Conservation (phyloP, 2,329 filamentous ascomycete species). For the Herpomyces periplanetae region DNA sequence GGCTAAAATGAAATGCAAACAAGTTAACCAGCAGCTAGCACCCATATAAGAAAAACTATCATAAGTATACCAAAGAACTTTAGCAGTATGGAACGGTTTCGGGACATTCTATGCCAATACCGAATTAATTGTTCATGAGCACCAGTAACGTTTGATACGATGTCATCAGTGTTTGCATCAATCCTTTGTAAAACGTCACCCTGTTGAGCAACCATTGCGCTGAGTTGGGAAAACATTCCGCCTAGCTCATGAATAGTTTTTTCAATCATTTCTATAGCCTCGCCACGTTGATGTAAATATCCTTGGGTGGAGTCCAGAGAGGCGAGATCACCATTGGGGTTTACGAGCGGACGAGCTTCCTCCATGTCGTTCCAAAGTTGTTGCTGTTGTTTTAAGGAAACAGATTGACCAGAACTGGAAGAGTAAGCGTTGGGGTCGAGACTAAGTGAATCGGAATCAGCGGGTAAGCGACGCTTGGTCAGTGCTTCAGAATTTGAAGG, state of each 20-base stretch:
- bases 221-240: slow-evolving; percentile 65
- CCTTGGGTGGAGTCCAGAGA: no score
- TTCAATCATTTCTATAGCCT: slow-evolving; percentile 88
- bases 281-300: slow-evolving; percentile 77
- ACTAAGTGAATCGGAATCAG: slow-evolving; percentile 31
- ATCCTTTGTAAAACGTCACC: slow-evolving; percentile 91
- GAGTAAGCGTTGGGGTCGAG: slow-evolving; percentile 33
- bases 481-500: no score
- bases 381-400: slow-evolving; percentile 19
- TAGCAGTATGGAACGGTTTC: slow-evolving; percentile 76
- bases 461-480: slow-evolving; percentile 12
- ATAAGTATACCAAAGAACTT: slow-evolving; percentile 57
- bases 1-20: no score
- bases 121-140: slow-evolving; percentile 67
- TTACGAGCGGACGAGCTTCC: slow-evolving; percentile 56
- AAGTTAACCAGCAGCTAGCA: no score
- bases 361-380: slow-evolving; percentile 50
- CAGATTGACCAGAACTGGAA: slow-evolving; percentile 9
- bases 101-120: slow-evolving; percentile 75
- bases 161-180: slow-evolving; percentile 84
- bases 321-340: no score
- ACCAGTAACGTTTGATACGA: slow-evolving; percentile 91
- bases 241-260: slow-evolving; percentile 74
- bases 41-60: no score
- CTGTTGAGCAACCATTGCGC: slow-evolving; percentile 87